These are phyloP conservation scores for Dittrichia graveolens DNA, from an alignment of 129 eudicot species.

Conservation along the genomic window DNA sequence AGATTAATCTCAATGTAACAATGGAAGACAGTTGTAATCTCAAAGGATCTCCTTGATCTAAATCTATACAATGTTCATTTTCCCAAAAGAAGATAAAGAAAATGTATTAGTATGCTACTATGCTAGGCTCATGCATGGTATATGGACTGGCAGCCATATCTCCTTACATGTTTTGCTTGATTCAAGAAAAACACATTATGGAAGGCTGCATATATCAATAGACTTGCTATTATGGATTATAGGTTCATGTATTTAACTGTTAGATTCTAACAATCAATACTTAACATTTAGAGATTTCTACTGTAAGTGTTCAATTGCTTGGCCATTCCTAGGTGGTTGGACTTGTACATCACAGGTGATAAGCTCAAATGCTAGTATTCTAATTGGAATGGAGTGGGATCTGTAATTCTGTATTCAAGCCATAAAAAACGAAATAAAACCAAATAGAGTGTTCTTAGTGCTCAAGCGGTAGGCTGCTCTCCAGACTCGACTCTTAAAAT, in stretches of 20 bases:
- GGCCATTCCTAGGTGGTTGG: too few relatives aligned
- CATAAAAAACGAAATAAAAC: too few relatives aligned
- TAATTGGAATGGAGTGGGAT: too few relatives aligned
- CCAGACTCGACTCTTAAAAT: too few relatives aligned
- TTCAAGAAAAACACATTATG: constrained; percentile 6
- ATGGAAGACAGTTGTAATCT: too few relatives aligned
- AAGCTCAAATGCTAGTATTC: too few relatives aligned
- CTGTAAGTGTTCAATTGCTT: not conserved
- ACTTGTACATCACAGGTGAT: too few relatives aligned
- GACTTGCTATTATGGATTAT: not conserved
- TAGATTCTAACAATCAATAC: not conserved
- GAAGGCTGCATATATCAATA: not conserved
- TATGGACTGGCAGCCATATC: not conserved
- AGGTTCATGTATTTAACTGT: not conserved
- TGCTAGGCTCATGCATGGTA: not conserved
- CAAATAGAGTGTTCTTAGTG: too few relatives aligned
- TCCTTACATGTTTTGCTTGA: not conserved
- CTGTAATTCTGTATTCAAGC: too few relatives aligned
- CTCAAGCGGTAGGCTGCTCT: too few relatives aligned
- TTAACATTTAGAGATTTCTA: not conserved
- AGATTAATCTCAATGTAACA: too few relatives aligned
- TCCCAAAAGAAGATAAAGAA: not conserved
- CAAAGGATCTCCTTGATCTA: too few relatives aligned
- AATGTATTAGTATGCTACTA: not conserved
- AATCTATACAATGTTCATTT: not conserved